phyloP scores from a whole-genome alignment of 805 yeast genomes.

The Ogataea naganishii region DNA sequence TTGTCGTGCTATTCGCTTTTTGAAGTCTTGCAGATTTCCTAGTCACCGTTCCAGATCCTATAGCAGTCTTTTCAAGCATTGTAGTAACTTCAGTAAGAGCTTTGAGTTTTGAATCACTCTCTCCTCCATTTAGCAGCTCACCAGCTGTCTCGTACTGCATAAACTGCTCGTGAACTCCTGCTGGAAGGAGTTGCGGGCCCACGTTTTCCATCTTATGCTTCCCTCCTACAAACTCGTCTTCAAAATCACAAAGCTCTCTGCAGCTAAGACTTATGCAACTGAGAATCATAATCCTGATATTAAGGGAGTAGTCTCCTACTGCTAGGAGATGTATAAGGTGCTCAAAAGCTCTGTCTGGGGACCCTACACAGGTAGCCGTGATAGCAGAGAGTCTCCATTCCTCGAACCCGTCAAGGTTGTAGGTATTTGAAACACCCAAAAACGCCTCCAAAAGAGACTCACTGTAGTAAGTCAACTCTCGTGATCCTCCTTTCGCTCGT shows the following conservation, averaged over 20 bases:
- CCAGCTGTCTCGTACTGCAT: constrained; percentile 10
- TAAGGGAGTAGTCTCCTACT: constrained; percentile 73
- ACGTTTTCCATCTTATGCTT: constrained; percentile 23
- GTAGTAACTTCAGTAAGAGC: constrained; percentile 4
- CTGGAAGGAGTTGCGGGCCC: constrained; percentile 33
- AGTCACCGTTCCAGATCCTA: constrained; percentile 33
- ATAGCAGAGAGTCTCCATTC: constrained; percentile 55
- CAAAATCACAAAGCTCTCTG: constrained; percentile 58
- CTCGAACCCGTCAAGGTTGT: constrained; percentile 52
- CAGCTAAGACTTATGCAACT: constrained; percentile 65
- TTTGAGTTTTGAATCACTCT: constrained; percentile 4
- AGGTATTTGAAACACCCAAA: constrained; percentile 47
- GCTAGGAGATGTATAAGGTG: constrained; percentile 40
- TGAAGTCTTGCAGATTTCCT: constrained; percentile 31
- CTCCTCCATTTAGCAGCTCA: not conserved
- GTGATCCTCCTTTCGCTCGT: constrained; percentile 54
- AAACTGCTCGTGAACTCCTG: constrained; percentile 35
- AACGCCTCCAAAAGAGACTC: constrained; percentile 42
- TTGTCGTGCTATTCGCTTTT: constrained; percentile 2
- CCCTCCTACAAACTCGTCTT: constrained; percentile 38
- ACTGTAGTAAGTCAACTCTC: constrained; percentile 53
- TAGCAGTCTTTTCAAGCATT: constrained; percentile 17
- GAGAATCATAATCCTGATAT: constrained; percentile 62
- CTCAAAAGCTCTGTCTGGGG: constrained; percentile 31
- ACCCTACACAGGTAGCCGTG: constrained; percentile 53